phyloP scores from a whole-genome alignment of 108 stramenopile genomes.

The Fistulifera pelliculosa region DNA sequence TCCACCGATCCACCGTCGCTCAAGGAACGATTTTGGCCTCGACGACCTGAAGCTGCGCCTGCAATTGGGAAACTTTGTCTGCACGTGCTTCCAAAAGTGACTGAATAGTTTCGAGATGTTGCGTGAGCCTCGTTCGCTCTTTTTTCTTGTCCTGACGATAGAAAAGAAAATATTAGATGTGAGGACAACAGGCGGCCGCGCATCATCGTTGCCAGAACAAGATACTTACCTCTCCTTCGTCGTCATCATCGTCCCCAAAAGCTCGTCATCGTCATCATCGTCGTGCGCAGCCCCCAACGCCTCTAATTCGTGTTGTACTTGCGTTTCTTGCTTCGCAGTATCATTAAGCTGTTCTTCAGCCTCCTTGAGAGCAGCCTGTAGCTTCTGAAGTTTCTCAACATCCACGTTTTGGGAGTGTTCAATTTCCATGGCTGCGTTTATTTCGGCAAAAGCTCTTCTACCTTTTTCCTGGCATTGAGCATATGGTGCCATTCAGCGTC shows the following conservation, averaged over 20 bases:
- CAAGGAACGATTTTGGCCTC: constrained; percentile 24
- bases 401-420: constrained; percentile 31
- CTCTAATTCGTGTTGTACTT: constrained; percentile 50
- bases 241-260: constrained; percentile 58
- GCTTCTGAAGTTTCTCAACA: constrained; percentile 22
- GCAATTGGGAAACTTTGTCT: constrained; percentile 57
- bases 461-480: constrained; percentile 51
- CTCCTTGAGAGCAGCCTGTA: constrained; percentile 35
- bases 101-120: constrained; percentile 51
- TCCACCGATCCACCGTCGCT: constrained; percentile 33
- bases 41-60: constrained; percentile 27
- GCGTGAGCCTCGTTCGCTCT: constrained; percentile 34
- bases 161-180: background rate
- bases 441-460: constrained; percentile 37
- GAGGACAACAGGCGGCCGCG: constrained; percentile 18
- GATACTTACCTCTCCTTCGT: constrained; percentile 27
- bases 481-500: constrained; percentile 74
- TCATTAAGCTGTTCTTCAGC: constrained; percentile 53
- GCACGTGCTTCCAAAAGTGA: constrained; percentile 43
- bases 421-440: constrained; percentile 17
- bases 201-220: constrained; percentile 23
- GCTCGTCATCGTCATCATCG: constrained; percentile 54
- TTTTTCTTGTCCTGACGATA: constrained; percentile 27
- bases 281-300: constrained; percentile 27
- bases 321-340: constrained; percentile 41